Evolutionary conservation across 202 grass and related monocot genomes (phyloP), one percentile per base, ranked within the genome.

Genomic region (Zizania palustris): DNA sequence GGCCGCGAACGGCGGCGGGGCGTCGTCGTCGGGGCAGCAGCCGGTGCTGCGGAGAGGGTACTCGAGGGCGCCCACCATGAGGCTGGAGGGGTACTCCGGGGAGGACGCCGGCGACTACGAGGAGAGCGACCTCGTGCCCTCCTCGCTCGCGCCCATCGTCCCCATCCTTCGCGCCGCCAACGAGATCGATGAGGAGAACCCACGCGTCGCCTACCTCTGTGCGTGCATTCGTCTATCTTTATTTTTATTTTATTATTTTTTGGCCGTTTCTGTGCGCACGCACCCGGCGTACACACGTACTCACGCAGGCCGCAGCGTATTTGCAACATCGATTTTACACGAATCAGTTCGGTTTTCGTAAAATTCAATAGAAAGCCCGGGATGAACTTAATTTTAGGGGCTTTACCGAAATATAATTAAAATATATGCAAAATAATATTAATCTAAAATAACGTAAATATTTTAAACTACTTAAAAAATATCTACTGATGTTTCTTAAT

Each of bases 111-210:
- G 43, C 35, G 87, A 85, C 20, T 1, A 5, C 16, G 76, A 59
- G 40, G 91, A 95, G 58, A 97, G 88, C 64, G 92, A 99, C 81
- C 78, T 96, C n/a, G 96, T 99, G 60, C 96, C 96, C 0, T 66
- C 87, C 41, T 93, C 96, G 38, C 91, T 99, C 16, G 87, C 85
- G 36, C 73, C 83, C 38, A 93, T 99, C 60, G 89, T 86, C 46
- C 96, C 92, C 73, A 89, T 99, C 60, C 88, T 99, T 68, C 96
- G 96, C 59, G 87, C 91, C 36, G 96, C 96, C 51, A 99, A 99
- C 82, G 92, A 93, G 78, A 91, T 99, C 72, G 96, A 99, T 87
- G 1, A 9, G 4, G 15, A 73, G 0, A 96, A 93, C 78, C 81
- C 78, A 33, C 92, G 92, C 43, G 96, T 99, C 67, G 92, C 96